phyloP scores from a whole-genome alignment of 495 filamentous ascomycete species.

The Melanomma pulvis-pyrius region DNA sequence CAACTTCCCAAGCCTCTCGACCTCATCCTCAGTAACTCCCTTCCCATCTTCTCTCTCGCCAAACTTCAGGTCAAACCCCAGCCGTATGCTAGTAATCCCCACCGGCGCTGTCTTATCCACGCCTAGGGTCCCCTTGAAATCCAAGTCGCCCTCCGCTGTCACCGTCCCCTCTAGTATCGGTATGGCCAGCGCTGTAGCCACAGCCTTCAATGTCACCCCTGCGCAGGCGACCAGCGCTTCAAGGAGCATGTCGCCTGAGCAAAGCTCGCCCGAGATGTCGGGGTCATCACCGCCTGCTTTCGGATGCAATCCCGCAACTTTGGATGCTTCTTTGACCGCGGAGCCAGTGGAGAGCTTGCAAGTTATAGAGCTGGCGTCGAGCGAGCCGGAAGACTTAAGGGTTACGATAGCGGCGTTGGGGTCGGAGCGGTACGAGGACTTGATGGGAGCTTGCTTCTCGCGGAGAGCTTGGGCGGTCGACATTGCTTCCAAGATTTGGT shows the following conservation, averaged over 20 bases:
- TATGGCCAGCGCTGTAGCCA: constrained; percentile 44
- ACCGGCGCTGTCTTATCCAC: constrained; percentile 45
- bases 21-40: constrained; percentile 39
- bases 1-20: constrained; percentile 46
- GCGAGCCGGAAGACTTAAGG: constrained; percentile 41
- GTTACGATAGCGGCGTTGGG: constrained; percentile 45
- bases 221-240: constrained; percentile 48
- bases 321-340: constrained; percentile 40
- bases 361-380: constrained; percentile 43
- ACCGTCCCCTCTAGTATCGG: constrained; percentile 40
- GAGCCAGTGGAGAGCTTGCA: constrained; percentile 44
- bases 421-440: constrained; percentile 40
- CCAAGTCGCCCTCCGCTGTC: constrained; percentile 46
- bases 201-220: constrained; percentile 47
- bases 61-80: constrained; percentile 42
- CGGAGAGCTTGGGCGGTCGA: constrained; percentile 39
- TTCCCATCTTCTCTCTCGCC: constrained; percentile 33
- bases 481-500: constrained; percentile 5
- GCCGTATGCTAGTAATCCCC: constrained; percentile 43
- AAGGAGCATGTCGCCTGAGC: constrained; percentile 48
- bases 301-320: constrained; percentile 44
- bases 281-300: constrained; percentile 46
- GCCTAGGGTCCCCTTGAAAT: constrained; percentile 48
- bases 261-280: constrained; percentile 45
- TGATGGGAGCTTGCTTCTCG: constrained; percentile 45